Percentiles rank a stretch among this genome's conserved stretches.
Evolutionary conservation across 352 stramenopile genomes (phyloP).

Genomic region (Thraustochytrium striatum): DNA sequence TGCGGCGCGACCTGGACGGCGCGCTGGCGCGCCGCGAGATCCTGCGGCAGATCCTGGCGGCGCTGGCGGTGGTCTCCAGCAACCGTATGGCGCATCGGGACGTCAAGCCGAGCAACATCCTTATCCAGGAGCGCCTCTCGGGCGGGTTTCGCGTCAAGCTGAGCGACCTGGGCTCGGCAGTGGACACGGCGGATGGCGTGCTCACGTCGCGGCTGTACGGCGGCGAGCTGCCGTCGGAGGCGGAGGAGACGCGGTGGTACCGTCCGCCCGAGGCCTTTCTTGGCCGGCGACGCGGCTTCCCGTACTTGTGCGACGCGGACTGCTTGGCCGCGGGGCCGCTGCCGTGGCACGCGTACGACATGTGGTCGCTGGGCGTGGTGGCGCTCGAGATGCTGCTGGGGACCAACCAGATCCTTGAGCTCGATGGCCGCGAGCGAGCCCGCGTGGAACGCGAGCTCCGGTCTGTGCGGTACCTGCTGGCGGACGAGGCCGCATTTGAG

Average conservation of each 20-base stretch:
- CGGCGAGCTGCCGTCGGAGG: neutral
- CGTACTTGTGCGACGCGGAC: constrained; percentile 28
- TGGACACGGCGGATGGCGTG: constrained; percentile 7
- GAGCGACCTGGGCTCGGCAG: constrained; percentile 15
- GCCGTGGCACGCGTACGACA: constrained; percentile 29
- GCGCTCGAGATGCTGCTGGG: constrained; percentile 37
- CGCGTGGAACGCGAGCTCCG: neutral
- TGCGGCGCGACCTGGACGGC: constrained; percentile 7
- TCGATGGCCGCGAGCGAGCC: neutral
- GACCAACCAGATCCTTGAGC: neutral
- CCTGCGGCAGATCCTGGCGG: constrained; percentile 22
- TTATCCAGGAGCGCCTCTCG: neutral
- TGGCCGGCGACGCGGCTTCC: neutral
- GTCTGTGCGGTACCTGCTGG: neutral
- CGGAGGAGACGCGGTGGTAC: constrained; percentile 31
- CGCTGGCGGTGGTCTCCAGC: neutral
- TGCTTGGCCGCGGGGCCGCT: neutral
- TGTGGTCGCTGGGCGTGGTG: constrained; percentile 36
- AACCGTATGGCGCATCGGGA: constrained; percentile 13
- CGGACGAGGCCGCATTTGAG: neutral
- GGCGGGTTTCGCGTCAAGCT: constrained; percentile 21
- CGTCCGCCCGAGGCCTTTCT: constrained; percentile 34
- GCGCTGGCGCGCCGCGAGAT: constrained; percentile 31
- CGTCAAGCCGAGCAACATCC: constrained; percentile 32
- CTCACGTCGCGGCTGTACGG: constrained; percentile 19